These are phyloP conservation scores for Pyrus communis DNA, from an alignment of 306 rosid genomes.

Conservation along the genomic window DNA sequence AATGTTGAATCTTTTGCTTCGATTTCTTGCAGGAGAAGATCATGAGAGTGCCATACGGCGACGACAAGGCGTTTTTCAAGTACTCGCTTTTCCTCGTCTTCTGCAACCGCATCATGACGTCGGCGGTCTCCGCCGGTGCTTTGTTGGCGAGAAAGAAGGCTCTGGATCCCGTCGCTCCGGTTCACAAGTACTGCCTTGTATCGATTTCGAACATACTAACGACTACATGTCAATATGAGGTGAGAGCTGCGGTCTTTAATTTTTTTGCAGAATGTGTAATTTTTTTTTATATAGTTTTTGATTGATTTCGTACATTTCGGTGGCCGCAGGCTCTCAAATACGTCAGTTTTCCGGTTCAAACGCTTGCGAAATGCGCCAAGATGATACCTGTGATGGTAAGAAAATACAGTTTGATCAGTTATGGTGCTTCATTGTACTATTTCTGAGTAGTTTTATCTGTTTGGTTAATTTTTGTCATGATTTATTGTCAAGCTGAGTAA, in stretches of 20 bases:
- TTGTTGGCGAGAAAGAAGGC: constrained; percentile 78
- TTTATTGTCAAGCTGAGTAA: not conserved
- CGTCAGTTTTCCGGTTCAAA: constrained; percentile 96
- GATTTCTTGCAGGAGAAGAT: constrained; percentile 77
- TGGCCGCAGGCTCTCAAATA: constrained; percentile 83
- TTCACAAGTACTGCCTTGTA: constrained; percentile 73
- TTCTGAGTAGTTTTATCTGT: not conserved
- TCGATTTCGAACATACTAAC: constrained; percentile 82
- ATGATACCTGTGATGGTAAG: constrained; percentile 99
- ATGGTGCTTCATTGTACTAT: not conserved
- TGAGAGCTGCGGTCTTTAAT: constrained; percentile 16
- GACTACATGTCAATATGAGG: constrained; percentile 97
- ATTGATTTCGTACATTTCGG: constrained; percentile 4
- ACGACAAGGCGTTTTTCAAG: constrained; percentile 59
- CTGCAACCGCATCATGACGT: constrained; percentile 88
- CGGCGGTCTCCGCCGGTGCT: constrained; percentile 85
- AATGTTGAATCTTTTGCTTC: not conserved
- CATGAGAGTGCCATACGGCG: constrained; percentile 91
- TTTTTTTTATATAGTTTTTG: not conserved
- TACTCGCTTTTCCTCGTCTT: constrained; percentile 82
- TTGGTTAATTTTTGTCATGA: not conserved
- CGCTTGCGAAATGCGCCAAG: constrained; percentile 92
- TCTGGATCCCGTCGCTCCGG: constrained; percentile 78
- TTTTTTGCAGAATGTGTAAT: not conserved
- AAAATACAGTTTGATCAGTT: not conserved